These are phyloP conservation scores for Fusarium sp. DNA, from an alignment of 2,329 filamentous ascomycete genomes.

Conservation along the genomic window DNA sequence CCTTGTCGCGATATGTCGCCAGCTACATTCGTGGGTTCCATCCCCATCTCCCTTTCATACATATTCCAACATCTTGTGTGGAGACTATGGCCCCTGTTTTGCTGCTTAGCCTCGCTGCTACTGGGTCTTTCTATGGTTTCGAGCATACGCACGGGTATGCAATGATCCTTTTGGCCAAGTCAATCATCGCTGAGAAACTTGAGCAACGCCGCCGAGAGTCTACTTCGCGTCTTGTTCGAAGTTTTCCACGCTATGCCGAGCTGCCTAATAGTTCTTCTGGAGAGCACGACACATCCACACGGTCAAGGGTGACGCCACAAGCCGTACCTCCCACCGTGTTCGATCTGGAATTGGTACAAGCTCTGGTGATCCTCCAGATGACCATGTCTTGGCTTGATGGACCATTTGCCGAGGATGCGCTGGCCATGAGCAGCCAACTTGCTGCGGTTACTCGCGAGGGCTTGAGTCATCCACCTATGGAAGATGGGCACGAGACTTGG, in stretches of 20 bases:
- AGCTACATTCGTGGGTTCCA: background rate
- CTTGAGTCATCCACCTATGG: background rate
- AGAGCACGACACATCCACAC: background rate
- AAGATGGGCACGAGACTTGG: background rate
- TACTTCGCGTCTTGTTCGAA: background rate
- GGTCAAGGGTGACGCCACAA: background rate
- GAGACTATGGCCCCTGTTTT: background rate
- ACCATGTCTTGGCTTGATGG: conserved; percentile 1
- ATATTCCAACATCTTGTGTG: background rate
- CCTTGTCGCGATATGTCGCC: background rate
- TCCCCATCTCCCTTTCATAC: background rate
- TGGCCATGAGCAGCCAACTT: background rate
- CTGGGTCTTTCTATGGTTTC: background rate
- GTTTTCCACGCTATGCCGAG: background rate
- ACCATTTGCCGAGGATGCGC: background rate
- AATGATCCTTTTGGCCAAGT: background rate
- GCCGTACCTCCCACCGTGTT: background rate
- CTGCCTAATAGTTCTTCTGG: background rate
- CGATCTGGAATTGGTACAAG: background rate
- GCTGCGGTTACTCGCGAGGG: background rate
- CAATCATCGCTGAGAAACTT: background rate
- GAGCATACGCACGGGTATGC: background rate
- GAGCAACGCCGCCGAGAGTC: background rate
- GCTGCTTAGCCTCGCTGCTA: background rate
- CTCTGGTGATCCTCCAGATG: background rate